phyloP scores from a whole-genome alignment of 2,329 filamentous ascomycete genomes.

The Cercospora brassicicola region DNA sequence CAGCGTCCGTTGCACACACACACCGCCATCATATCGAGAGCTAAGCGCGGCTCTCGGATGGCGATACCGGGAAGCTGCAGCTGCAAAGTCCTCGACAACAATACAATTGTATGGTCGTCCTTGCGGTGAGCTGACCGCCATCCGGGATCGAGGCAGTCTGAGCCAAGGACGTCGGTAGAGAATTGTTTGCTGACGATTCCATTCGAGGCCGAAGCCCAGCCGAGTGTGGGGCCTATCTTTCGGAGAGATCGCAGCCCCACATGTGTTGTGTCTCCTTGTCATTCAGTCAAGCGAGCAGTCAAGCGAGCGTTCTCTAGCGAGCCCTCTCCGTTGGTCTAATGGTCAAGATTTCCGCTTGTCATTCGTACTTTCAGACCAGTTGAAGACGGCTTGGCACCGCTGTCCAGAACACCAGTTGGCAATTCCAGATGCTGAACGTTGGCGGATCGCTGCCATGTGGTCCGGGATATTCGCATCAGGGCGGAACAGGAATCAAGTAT shows the following conservation, averaged over 20 bases:
- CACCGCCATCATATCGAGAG: conserved; percentile 20
- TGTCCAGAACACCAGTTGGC: conserved; percentile 7
- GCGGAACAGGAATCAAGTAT: not conserved
- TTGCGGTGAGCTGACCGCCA: conserved; percentile 32
- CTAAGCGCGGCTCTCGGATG: conserved; percentile 6
- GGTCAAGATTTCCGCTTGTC: not conserved
- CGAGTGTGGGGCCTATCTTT: conserved; percentile 18
- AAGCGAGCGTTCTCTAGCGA: not conserved
- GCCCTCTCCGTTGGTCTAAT: not conserved
- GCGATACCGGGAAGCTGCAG: conserved; percentile 25
- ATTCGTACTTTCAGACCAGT: no score
- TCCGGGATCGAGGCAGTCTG: conserved; percentile 1
- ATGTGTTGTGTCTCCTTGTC: not conserved
- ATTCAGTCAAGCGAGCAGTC: not conserved
- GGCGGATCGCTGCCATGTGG: not conserved
- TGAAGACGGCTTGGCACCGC: not conserved
- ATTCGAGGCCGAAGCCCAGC: conserved; percentile 18
- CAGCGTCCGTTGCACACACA: conserved; percentile 26
- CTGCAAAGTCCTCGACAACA: conserved; percentile 17
- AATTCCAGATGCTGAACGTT: not conserved
- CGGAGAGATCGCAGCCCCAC: conserved; percentile 17
- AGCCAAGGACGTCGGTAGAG: conserved; percentile 1
- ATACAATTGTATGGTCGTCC: conserved; percentile 18
- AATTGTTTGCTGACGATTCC: conserved; percentile 13
- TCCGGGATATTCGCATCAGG: not conserved